phyloP scores from a whole-genome alignment of 305 asterid species.

The Ruellia speciosa region DNA sequence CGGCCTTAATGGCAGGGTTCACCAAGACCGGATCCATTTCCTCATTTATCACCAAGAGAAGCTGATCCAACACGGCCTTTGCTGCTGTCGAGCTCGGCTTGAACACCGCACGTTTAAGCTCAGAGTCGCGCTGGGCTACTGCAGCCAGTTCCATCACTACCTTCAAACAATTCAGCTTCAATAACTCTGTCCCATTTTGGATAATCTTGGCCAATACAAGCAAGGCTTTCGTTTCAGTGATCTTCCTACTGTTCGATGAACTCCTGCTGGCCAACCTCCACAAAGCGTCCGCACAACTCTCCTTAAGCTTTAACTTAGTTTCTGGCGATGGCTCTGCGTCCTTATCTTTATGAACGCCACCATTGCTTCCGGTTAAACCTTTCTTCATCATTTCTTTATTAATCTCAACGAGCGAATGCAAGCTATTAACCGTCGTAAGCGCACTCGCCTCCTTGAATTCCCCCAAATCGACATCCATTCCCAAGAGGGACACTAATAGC shows the following conservation, averaged over 20 bases:
- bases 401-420: conserved; percentile 41
- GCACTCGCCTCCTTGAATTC: conserved; percentile 28
- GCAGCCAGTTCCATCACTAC: conserved; percentile 60
- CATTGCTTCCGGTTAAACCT: conserved; percentile 1
- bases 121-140: conserved; percentile 43
- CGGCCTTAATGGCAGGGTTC: conserved; percentile 42
- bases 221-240: conserved; percentile 55
- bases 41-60: conserved; percentile 45
- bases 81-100: conserved; percentile 52
- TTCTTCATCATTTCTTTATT: conserved; percentile 28
- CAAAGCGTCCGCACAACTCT: conserved; percentile 39
- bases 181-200: conserved; percentile 44
- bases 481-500: conserved; percentile 42
- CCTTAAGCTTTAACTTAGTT: conserved; percentile 38
- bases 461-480: conserved; percentile 40
- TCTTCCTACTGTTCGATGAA: conserved; percentile 43
- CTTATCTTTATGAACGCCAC: conserved; percentile 29
- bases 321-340: conserved; percentile 39
- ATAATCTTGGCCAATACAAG: conserved; percentile 51
- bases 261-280: conserved; percentile 49
- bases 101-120: conserved; percentile 45
- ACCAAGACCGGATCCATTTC: conserved; percentile 23
- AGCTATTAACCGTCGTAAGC: conserved; percentile 6
- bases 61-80: conserved; percentile 54
- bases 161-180: conserved; percentile 41